These are phyloP conservation scores for Clavispora santaluciae DNA, from an alignment of 805 yeast species.

Conservation along the genomic window DNA sequence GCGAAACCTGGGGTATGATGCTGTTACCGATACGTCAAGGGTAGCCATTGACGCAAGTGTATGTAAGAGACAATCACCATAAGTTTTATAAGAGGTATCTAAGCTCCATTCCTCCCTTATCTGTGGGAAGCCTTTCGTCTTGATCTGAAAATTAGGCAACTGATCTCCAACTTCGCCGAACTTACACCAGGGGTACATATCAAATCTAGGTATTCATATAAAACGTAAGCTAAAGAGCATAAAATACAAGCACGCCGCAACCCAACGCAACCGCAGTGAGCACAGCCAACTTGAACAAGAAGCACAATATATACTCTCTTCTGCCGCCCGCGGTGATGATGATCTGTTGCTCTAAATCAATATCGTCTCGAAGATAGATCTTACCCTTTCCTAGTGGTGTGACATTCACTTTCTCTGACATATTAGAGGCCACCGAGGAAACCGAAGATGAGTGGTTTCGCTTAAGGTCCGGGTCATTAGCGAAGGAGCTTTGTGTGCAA, in stretches of 20 bases:
- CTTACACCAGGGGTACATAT: too few relatives aligned
- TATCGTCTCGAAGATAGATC: constrained; percentile 23
- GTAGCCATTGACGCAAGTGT: too few relatives aligned
- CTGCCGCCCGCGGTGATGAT: constrained; percentile 36
- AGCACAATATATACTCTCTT: constrained; percentile 28
- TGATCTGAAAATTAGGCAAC: too few relatives aligned
- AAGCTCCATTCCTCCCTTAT: too few relatives aligned
- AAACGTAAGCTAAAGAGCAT: constrained; percentile 19
- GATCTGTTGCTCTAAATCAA: constrained; percentile 35
- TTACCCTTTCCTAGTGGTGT: constrained; percentile 14
- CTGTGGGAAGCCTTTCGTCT: too few relatives aligned
- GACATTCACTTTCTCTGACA: constrained; percentile 11
- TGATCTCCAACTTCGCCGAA: too few relatives aligned
- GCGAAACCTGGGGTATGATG: too few relatives aligned
- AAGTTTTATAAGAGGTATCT: too few relatives aligned
- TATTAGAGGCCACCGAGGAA: constrained; percentile 18
- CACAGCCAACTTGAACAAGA: constrained; percentile 26
- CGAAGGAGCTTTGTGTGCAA: neutral
- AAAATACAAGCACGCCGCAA: constrained; percentile 31
- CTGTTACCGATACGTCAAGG: too few relatives aligned
- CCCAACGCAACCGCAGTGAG: constrained; percentile 28
- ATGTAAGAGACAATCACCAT: too few relatives aligned
- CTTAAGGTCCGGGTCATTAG: constrained; percentile 7
- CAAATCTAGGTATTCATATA: neutral
- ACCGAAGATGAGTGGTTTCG: constrained; percentile 23